Evolutionary conservation across 2,329 filamentous ascomycete genomes (phyloP).

Genomic region (Septoria petroselini): DNA sequence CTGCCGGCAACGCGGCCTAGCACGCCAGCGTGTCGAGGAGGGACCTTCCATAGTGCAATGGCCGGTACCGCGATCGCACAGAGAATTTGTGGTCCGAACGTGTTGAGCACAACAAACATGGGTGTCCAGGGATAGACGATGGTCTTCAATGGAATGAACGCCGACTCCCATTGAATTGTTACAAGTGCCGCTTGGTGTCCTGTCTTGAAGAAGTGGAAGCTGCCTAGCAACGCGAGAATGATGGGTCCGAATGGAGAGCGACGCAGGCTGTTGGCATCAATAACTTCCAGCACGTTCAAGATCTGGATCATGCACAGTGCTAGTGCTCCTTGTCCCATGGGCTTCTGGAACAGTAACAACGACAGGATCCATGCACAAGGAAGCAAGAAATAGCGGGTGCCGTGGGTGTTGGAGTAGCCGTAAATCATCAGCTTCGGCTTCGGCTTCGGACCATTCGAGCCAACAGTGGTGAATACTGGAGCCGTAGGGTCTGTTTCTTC

Average conservation of each 20-base stretch:
- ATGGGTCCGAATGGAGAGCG: conserved; percentile 75
- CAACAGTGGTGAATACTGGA: conserved; percentile 40
- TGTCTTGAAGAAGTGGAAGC: conserved; percentile 96
- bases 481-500: conserved; percentile 34
- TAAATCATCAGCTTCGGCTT: conserved; percentile 59
- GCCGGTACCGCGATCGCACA: conserved; percentile 77
- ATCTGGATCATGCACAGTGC: conserved; percentile 84
- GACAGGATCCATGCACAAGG: conserved; percentile 74
- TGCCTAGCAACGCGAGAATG: conserved; percentile 81
- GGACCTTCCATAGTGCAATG: conserved; percentile 82
- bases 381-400: conserved; percentile 82
- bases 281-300: conserved; percentile 67
- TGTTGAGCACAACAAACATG: conserved; percentile 76
- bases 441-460: conserved; percentile 35
- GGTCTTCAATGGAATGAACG: conserved; percentile 81
- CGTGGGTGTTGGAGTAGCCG: conserved; percentile 90
- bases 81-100: conserved; percentile 83
- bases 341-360: conserved; percentile 80
- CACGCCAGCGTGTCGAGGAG: conserved; percentile 62
- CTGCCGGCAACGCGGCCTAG: conserved; percentile 69
- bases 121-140: conserved; percentile 89
- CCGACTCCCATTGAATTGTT: conserved; percentile 92
- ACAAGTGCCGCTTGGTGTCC: conserved; percentile 87
- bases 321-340: conserved; percentile 85
- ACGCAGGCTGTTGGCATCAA: conserved; percentile 60